A percentile compares a stretch with the other conserved stretches of the same genome.
phyloP scores from a whole-genome alignment of 2,329 filamentous ascomycete genomes.

The Cercospora sojina region DNA sequence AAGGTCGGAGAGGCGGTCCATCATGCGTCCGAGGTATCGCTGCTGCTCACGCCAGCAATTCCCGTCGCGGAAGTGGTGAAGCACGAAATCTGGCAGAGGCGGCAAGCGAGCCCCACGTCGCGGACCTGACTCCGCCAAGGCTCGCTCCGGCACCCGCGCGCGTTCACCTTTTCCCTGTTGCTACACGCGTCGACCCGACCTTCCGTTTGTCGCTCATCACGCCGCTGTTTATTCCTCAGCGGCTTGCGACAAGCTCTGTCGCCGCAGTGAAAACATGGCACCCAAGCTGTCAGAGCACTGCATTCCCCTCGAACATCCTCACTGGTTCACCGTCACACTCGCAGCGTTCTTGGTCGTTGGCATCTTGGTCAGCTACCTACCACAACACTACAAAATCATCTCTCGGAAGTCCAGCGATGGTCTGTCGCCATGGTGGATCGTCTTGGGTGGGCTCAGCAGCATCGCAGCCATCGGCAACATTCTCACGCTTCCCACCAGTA shows the following conservation, averaged over 20 bases:
- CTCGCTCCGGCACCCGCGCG: conserved; percentile 2
- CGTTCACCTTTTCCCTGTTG: conserved; percentile 3
- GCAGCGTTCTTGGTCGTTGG: conserved; percentile 71
- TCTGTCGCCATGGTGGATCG: conserved; percentile 91
- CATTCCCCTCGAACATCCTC: conserved; percentile 31
- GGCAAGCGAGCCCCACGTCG: neutral
- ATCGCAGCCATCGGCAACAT: conserved; percentile 87
- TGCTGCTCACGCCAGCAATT: neutral
- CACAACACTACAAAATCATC: conserved; percentile 92
- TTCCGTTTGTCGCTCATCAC: neutral
- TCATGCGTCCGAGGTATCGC: conserved; percentile 8
- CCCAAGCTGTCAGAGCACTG: conserved; percentile 27
- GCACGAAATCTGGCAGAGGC: neutral
- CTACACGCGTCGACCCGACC: neutral
- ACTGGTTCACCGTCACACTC: conserved; percentile 31
- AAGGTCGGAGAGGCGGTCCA: conserved; percentile 28
- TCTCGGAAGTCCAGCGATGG: conserved; percentile 82
- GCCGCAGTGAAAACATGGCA: conserved; percentile 10
- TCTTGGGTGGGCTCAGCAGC: conserved; percentile 89
- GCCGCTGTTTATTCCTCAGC: neutral
- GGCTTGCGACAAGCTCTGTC: neutral
- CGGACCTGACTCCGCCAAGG: neutral
- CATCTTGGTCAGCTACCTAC: conserved; percentile 88
- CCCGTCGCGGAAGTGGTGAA: neutral
- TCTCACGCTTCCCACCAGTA: conserved; percentile 77